Evolutionary conservation across 164 flowering plant genomes (phyloP).

Genomic region (Tetrastigma voinierianum): DNA sequence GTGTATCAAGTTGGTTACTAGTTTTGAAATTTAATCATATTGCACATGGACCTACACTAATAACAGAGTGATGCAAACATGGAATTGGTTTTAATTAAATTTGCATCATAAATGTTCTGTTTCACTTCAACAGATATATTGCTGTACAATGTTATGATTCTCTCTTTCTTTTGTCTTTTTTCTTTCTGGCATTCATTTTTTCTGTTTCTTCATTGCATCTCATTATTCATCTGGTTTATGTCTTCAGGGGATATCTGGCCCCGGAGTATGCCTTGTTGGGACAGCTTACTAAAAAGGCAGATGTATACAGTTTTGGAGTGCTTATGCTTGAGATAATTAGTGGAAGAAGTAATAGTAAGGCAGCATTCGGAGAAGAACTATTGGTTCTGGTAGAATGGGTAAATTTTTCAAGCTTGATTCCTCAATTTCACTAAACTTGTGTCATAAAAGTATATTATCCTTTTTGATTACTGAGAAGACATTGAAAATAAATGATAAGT

Average conservation of each 20-base stretch:
- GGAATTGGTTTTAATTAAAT: no score
- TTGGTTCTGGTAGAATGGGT: constrained; percentile 83
- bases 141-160: no score
- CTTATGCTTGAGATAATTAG: constrained; percentile 77
- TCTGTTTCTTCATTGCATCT: background rate
- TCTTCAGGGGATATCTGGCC: constrained; percentile 80
- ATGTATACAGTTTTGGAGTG: constrained; percentile 85
- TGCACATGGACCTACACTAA: no score
- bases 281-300: constrained; percentile 80
- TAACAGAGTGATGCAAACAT: no score
- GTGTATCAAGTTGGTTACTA: no score
- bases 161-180: background rate
- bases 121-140: no score
- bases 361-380: constrained; percentile 62
- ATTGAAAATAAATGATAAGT: background rate
- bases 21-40: no score
- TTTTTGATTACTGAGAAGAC: background rate
- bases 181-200: background rate
- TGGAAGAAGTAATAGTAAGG: constrained; percentile 66
- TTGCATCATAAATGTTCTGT: no score
- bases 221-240: background rate
- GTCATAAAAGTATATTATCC: background rate
- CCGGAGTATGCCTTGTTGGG: constrained; percentile 82
- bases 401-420: constrained; percentile 12
- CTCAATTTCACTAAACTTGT: background rate